A percentile compares a stretch with the other conserved stretches of the same genome.
Evolutionary conservation across 2,329 filamentous ascomycete genomes (phyloP).

Genomic region (Dendrostoma leiphaemia): DNA sequence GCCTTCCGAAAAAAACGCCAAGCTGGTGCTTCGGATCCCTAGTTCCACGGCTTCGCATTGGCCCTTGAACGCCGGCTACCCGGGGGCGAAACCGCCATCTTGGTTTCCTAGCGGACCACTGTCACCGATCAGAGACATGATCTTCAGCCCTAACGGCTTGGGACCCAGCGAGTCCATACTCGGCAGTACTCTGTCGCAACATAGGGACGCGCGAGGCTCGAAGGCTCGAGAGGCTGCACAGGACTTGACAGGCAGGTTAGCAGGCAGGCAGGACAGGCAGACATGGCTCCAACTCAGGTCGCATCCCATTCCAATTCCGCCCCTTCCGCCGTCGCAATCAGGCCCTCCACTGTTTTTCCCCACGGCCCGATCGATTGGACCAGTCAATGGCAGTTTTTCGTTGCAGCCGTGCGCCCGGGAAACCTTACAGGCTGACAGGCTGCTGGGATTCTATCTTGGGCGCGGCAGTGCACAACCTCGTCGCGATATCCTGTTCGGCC

Average conservation of each 20-base stretch:
- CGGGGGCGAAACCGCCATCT: neutral
- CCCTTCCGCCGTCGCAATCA: neutral
- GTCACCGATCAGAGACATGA: constrained; percentile 3
- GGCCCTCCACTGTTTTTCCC: neutral
- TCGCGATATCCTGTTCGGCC: neutral
- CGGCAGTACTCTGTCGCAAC: too few species aligned
- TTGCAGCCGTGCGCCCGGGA: neutral
- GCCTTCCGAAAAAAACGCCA: neutral
- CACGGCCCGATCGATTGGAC: neutral
- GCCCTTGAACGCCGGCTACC: neutral
- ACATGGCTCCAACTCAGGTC: neutral
- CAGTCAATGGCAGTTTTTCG: neutral
- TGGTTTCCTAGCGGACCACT: neutral
- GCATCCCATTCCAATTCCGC: neutral
- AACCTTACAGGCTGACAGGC: too few species aligned
- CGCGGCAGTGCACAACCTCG: constrained; percentile 6
- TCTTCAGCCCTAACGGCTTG: constrained; percentile 13
- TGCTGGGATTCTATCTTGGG: constrained; percentile 9
- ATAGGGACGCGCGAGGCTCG: too few species aligned
- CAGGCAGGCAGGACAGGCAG: neutral
- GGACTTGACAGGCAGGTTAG: neutral
- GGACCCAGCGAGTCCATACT: too few species aligned
- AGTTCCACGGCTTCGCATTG: too few species aligned
- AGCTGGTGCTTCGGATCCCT: neutral
- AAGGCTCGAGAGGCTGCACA: neutral